Base-by-base conservation (phyloP, 192 early-diverging fungal genomes). In the Linnemannia zychae region DNA sequence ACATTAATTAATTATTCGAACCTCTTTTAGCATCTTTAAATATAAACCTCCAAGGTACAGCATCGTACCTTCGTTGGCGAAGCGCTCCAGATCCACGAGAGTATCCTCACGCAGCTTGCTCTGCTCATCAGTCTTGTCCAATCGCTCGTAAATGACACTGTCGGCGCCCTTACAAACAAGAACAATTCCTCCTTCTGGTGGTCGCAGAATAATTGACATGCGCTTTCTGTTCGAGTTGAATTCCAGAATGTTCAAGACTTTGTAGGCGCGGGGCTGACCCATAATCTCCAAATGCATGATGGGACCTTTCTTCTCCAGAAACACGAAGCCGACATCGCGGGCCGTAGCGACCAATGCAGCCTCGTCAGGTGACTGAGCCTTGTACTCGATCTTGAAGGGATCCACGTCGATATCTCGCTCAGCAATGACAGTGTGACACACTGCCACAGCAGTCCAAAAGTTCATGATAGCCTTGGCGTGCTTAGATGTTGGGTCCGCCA, bases 171-270 rank as follows among this genome's bases (percentile, higher is more conserved):
- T 99, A 89, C 94, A 96, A 46, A 96, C 90, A 12, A 99, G 87
- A 52, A 97, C 90, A 65, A 98, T 91, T 15, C 88, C 88, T 49
- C 92, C 93, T 37, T 96, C 94, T 2, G 94, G 92, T 36, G 92
- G 91, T 52, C 94, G 88, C 71, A 98, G 88, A 76, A 99, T 94
- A 17, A 98, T 95, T 38, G 94, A 96, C 98, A 99, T 99, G 66
- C 98, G 90, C 87, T 99, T 99, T 72, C 98, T 93, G n/a, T 94
- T 95, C 31, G 95, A 97, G 87, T 96, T 99, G 80, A 99, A 99
- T 87, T 98, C 95, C 11, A 97, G 90, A 40, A 95, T 91, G 52
- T 94, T 91, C 60, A 96, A 82, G 46, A 95, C 82, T 53, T 88
- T 87, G 89, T 91, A 96, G 11, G 87, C 50, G 38, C 94, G 91